A percentile compares a stretch with the other conserved stretches of the same genome.
phyloP scores from a whole-genome alignment of 805 yeast genomes.

The Saturnispora saitoi region DNA sequence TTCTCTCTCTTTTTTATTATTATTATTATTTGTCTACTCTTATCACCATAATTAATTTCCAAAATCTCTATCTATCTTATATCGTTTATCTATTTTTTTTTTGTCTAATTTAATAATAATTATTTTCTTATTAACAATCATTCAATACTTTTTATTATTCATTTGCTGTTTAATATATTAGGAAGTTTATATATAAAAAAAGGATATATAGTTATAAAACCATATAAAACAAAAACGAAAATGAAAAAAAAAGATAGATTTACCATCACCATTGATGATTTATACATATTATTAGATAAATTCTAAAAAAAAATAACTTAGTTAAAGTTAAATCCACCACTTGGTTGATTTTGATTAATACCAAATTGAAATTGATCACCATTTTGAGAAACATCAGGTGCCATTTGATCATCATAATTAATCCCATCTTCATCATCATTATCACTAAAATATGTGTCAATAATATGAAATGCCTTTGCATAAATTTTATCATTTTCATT shows the following conservation, averaged over 20 bases:
- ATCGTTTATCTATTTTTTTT: too few species aligned
- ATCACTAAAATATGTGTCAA: conserved; percentile 87
- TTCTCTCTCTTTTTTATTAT: neutral
- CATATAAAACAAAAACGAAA: neutral
- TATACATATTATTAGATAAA: neutral
- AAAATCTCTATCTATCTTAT: neutral
- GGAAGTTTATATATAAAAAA: neutral
- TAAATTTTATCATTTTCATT: conserved; percentile 89
- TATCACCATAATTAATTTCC: neutral
- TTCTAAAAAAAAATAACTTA: conserved; percentile 13
- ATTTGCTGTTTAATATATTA: neutral
- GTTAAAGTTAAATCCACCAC: conserved; percentile 43
- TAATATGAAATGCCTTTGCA: conserved; percentile 80
- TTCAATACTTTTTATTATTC: too few species aligned
- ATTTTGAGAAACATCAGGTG: conserved; percentile 44
- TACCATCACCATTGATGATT: neutral
- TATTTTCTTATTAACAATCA: too few species aligned
- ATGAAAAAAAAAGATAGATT: neutral
- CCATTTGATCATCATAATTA: conserved; percentile 46
- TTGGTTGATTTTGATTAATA: conserved; percentile 42
- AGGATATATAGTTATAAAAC: neutral
- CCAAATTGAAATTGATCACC: conserved; percentile 90
- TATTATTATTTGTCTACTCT: too few species aligned
- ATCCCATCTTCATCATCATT: conserved; percentile 41
- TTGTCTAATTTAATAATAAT: too few species aligned